Evolutionary conservation across 768 basidiomycete species (phyloP), one percentile per base, ranked within the genome.

Genomic region (Russula brevipes): DNA sequence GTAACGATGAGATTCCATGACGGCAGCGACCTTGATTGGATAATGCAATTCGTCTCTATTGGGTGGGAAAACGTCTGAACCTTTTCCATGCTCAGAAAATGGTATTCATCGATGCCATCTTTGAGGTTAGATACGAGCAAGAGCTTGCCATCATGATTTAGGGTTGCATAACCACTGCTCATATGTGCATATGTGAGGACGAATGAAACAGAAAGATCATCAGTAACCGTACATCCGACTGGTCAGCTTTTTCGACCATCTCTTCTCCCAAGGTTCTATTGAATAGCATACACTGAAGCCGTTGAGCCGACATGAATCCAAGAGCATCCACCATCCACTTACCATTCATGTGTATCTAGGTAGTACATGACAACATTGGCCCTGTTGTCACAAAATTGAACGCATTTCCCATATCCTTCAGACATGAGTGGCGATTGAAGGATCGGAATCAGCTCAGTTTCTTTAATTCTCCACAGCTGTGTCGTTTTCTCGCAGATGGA

Each of bases 231-330:
- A 57, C 56, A 57, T 57, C 35, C 44, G n/a, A 39, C 30, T 57
- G 56, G 19, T 47, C 44, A 57, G 35, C 35, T n/a, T 57, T 57
- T 38, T 57, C 31, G 44, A 57, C 55, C 55, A 57, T 31, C 44
- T 44, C 55, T 36, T 57, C 33, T 46, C 44, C 56, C 56, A 57
- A 35, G 56, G 55, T 5, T 57, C 36, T 17, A 57, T 57, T 10
- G 33, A 57, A 19, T 56, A 56, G n/a, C 54, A 56, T 19, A 57
- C 5, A 14, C 55, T 57, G n/a, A 10, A 38, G 24, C 35, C 3
- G 12, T 57, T 46, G 11, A 47, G 44, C 10, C 2, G 9, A n/a
- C 11, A 7, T 9, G 44, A 11, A 38, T 36, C 16, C 31, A 31
- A 36, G 8, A 31, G 11, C 11, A 49, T 14, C 2, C 2, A 4